These are phyloP conservation scores for Gaultheria prostrata DNA, from an alignment of 148 eudicot species.

Conservation along the genomic window DNA sequence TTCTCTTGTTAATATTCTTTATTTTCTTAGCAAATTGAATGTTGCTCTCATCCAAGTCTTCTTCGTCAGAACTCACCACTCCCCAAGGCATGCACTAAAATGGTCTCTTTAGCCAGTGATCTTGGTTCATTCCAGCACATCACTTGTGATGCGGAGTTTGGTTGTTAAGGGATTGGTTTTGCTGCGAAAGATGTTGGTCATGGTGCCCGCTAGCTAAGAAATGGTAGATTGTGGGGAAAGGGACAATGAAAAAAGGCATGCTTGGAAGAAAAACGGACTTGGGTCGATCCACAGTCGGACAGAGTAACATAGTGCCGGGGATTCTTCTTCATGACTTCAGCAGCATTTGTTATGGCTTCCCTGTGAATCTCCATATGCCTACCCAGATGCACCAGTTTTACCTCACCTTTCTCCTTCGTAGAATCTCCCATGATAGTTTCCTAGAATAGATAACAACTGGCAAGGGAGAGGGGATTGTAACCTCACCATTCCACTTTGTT, in stretches of 20 bases:
- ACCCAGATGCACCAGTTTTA: slow-evolving; percentile 27
- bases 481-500: not conserved
- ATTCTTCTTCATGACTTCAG: slow-evolving; percentile 26
- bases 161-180: not conserved
- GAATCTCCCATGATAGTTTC: slow-evolving; percentile 2
- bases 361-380: slow-evolving; percentile 22
- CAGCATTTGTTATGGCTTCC: slow-evolving; percentile 22
- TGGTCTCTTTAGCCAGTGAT: not conserved
- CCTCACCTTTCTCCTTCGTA: slow-evolving; percentile 17
- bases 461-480: not conserved
- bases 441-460: not conserved
- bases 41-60: not conserved
- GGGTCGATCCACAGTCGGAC: too few species aligned
- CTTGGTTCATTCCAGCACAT: not conserved
- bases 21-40: not conserved
- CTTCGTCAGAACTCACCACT: slow-evolving; percentile 6
- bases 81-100: not conserved
- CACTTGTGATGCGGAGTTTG: not conserved
- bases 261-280: slow-evolving; percentile 27
- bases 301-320: slow-evolving; percentile 25
- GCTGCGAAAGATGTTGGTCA: not conserved
- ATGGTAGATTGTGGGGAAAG: slow-evolving; percentile 17
- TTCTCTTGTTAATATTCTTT: not conserved
- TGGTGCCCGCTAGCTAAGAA: not conserved
- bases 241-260: slow-evolving; percentile 23